Evolutionary conservation across 495 filamentous ascomycete genomes (phyloP).

Genomic region (Penicillium chermesinum): DNA sequence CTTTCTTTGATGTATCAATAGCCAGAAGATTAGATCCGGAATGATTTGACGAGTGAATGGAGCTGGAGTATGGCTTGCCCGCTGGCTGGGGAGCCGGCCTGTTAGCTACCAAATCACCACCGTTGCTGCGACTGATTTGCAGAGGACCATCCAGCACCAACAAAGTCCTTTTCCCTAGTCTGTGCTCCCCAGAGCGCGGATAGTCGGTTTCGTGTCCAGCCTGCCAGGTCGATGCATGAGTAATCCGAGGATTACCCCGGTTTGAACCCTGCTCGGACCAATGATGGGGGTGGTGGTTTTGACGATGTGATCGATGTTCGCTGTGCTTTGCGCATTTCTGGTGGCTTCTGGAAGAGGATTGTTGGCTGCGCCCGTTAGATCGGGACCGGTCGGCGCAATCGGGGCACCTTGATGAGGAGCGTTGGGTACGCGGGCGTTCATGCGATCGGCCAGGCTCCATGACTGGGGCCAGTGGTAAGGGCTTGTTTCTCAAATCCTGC

Average conservation of each 20-base stretch:
- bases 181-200: neutral
- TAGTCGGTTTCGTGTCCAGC: neutral
- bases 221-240: neutral
- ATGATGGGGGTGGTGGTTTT: neutral
- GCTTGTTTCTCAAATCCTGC: constrained; percentile 36
- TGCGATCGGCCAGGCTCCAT: constrained; percentile 17
- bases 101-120: constrained; percentile 34
- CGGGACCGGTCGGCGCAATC: neutral
- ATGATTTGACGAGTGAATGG: constrained; percentile 16
- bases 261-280: neutral
- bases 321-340: neutral
- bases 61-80: neutral
- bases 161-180: constrained; percentile 6
- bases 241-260: neutral
- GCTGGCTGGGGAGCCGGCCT: constrained; percentile 32
- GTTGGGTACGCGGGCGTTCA: neutral
- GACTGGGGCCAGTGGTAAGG: constrained; percentile 43
- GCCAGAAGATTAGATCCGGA: constrained; percentile 6
- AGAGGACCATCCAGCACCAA: constrained; percentile 27
- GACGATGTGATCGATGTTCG: neutral
- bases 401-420: neutral
- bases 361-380: neutral
- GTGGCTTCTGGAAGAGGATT: neutral
- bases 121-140: constrained; percentile 35
- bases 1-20: constrained; percentile 1